Evolutionary conservation across 2,329 filamentous ascomycete species (phyloP), one percentile per base, ranked within the genome.

Genomic region (Cladosporium sp.): DNA sequence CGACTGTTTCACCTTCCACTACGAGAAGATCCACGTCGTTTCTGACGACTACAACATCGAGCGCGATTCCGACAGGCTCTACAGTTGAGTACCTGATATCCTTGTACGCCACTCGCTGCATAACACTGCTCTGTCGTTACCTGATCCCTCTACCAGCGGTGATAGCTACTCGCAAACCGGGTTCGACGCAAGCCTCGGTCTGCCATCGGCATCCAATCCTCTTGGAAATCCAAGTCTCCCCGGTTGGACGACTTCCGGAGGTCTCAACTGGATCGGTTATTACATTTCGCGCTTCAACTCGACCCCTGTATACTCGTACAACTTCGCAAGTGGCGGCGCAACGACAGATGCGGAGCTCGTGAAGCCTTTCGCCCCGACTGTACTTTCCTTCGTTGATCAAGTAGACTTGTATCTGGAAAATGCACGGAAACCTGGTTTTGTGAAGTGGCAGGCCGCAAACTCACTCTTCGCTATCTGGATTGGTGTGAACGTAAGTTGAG

Each of bases 171-270:
- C 78, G 1, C 73, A 76, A 53, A 82, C 78, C 2, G 76, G 77
- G 7, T 86, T 85, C 65, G 67, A 82, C 52, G 67, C 75, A 36
- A 72, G 67, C 9, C 69, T 72, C 18, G 64, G 71, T 0, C 73
- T 80, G 32, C 80, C 83, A 1, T 76, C 71, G 7, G 55, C 69
- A 4, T 63, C 66, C 5, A 80, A 82, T 58, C 79, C 81, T 0
- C 68, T 85, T 54, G 82, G 83, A 0, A 86, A 86, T 57, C 82
- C 82, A 0, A 41, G 69, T 0, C 79, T 78, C 54, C 77, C 75
- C 8, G 62, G 62, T 5, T 54, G 54, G 41, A 63, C 62, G 2
- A 57, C 60, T 2, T 57, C 57, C 3, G 64, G 65, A 53, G 78
- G 77, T 0, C 77, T 76, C 1, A 79, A 79, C 58, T 80, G 77